These are phyloP conservation scores for Drechslerella stenobrocha DNA, from an alignment of 2,329 filamentous ascomycete species.

Conservation along the genomic window DNA sequence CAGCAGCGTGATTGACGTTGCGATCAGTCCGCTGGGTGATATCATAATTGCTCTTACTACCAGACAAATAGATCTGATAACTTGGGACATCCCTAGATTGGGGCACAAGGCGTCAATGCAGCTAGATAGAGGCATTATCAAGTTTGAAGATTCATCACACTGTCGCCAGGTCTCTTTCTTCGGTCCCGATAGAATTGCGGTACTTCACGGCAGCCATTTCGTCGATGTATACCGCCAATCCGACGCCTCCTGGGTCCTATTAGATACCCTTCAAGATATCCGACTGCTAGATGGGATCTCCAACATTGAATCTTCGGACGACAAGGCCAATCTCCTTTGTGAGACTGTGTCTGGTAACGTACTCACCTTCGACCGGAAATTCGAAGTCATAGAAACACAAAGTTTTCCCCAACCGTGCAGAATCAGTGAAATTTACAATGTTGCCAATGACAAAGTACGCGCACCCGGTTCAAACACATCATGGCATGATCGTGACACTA, in stretches of 20 bases:
- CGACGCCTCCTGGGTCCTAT: constrained; percentile 13
- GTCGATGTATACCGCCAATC: constrained; percentile 26
- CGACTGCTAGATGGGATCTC: constrained; percentile 14
- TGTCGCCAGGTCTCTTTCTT: constrained; percentile 54
- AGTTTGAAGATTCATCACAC: constrained; percentile 43
- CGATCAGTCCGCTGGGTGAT: constrained; percentile 68
- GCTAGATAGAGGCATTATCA: constrained; percentile 32
- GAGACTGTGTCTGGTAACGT: constrained; percentile 21
- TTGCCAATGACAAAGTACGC: constrained; percentile 22
- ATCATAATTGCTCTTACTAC: constrained; percentile 73
- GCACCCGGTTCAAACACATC: neutral
- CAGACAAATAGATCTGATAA: constrained; percentile 68
- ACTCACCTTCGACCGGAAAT: constrained; percentile 10
- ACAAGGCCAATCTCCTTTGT: constrained; percentile 21
- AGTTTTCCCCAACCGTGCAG: constrained; percentile 6
- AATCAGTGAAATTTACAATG: constrained; percentile 13
- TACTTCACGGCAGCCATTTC: constrained; percentile 14
- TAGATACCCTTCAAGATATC: constrained; percentile 1
- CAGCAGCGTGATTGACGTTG: constrained; percentile 71
- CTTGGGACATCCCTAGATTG: constrained; percentile 61
- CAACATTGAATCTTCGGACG: constrained; percentile 17
- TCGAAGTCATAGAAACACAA: constrained; percentile 3
- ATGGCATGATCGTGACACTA: neutral
- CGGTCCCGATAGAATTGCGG: constrained; percentile 49
- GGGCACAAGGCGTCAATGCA: constrained; percentile 18